Evolutionary conservation across 208 protist genomes (phyloP).

Genomic region (Leishmania arabica): DNA sequence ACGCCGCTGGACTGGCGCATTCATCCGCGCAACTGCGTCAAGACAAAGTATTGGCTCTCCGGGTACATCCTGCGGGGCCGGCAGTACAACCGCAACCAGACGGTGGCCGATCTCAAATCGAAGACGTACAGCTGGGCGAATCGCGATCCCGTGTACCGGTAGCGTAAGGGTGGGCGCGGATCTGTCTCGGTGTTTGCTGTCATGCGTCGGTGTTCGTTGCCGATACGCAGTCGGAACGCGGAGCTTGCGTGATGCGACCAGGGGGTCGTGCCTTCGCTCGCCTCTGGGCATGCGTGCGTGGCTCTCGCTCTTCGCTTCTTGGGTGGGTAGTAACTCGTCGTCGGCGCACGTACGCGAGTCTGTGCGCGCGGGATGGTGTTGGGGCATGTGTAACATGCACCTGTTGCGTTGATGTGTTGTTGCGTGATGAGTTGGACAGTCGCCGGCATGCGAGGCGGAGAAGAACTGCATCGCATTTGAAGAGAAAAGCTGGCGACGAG

Average conservation of each 20-base stretch:
- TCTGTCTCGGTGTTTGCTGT: not conserved
- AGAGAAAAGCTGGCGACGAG: not conserved
- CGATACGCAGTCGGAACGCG: not conserved
- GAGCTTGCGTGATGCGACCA: not conserved
- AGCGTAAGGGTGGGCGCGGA: not conserved
- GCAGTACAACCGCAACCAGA: slow-evolving; percentile 86
- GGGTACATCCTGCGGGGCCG: slow-evolving; percentile 90
- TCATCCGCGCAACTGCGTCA: slow-evolving; percentile 86
- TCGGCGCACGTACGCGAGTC: not conserved
- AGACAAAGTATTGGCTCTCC: slow-evolving; percentile 93
- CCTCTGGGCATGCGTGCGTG: not conserved
- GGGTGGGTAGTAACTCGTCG: not conserved
- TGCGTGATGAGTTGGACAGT: not conserved
- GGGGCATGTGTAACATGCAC: not conserved
- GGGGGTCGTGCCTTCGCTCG: not conserved
- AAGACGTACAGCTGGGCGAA: slow-evolving; percentile 92
- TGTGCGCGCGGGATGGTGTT: not conserved
- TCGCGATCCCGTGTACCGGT: slow-evolving; percentile 88
- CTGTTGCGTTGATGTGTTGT: not conserved
- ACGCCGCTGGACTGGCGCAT: slow-evolving; percentile 92
- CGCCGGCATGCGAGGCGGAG: not conserved
- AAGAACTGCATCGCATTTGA: not conserved
- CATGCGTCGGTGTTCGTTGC: not conserved
- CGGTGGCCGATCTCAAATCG: slow-evolving; percentile 89
- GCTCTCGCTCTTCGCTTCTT: not conserved